Conservation (phyloP, 1,284 basidiomycete genomes). For the Cutaneotrichosporon sp. region DNA sequence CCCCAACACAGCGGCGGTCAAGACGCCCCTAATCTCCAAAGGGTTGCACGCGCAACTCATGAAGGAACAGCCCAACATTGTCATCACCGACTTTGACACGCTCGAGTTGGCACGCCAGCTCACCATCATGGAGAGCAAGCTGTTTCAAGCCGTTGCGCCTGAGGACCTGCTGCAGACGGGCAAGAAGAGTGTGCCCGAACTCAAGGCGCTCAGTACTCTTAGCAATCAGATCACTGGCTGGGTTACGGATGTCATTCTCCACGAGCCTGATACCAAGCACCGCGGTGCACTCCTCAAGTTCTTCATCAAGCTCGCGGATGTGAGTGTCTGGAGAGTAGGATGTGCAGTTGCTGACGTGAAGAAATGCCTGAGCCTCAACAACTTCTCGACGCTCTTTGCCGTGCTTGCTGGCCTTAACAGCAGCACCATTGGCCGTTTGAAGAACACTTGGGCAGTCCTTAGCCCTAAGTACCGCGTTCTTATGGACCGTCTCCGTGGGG, state of each 20-base stretch:
- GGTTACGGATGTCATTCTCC: constrained; percentile 86
- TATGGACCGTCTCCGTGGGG: constrained; percentile 71
- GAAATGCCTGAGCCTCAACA: constrained; percentile 85
- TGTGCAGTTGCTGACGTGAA: constrained; percentile 44
- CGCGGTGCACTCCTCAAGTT: constrained; percentile 80
- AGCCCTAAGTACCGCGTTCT: constrained; percentile 75
- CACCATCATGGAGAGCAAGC: constrained; percentile 81
- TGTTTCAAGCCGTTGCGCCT: constrained; percentile 84
- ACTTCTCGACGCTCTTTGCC: constrained; percentile 93
- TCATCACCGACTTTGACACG: constrained; percentile 86
- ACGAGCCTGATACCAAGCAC: constrained; percentile 77
- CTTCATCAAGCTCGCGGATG: constrained; percentile 89
- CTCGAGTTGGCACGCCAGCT: constrained; percentile 89
- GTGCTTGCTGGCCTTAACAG: constrained; percentile 94
- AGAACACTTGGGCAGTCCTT: constrained; percentile 88
- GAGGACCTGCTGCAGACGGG: constrained; percentile 85
- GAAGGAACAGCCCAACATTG: constrained; percentile 56
- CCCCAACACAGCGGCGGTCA: constrained; percentile 20
- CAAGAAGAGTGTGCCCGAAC: constrained; percentile 66
- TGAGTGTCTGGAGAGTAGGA: constrained; percentile 56
- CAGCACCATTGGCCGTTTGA: constrained; percentile 84
- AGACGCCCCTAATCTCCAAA: constrained; percentile 74
- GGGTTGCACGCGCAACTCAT: constrained; percentile 57
- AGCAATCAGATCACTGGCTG: constrained; percentile 92
- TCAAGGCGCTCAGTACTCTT: constrained; percentile 84